Evolutionary conservation across 257 asterid genomes (phyloP).

Genomic region (Solanum sejunctum): DNA sequence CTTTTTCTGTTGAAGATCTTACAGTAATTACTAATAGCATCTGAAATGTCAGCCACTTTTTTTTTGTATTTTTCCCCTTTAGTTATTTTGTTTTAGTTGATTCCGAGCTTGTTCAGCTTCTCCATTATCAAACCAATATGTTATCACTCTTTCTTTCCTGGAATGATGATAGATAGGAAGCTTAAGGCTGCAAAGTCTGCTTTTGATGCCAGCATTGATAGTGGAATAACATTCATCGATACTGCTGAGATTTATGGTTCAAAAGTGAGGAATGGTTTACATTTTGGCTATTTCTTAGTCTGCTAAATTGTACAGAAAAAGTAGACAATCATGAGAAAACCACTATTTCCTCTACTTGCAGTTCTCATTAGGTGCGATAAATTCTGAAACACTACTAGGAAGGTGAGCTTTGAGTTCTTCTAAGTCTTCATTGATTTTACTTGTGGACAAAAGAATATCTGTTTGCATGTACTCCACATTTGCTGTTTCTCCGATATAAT

Average conservation of each 20-base stretch:
- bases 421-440: neutral
- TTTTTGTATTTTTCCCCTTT: neutral
- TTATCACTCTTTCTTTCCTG: neutral
- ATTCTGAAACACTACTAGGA: conserved; percentile 86
- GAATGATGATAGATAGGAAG: conserved; percentile 46
- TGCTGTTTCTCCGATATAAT: no score
- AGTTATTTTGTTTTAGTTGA: neutral
- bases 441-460: neutral
- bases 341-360: conserved; percentile 18
- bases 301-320: neutral
- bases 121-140: neutral
- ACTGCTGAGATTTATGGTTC: conserved; percentile 95
- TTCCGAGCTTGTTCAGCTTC: neutral
- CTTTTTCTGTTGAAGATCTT: neutral
- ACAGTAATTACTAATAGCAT: neutral
- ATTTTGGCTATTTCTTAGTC: neutral
- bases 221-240: conserved; percentile 73
- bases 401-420: conserved; percentile 29
- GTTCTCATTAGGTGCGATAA: conserved; percentile 81
- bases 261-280: conserved; percentile 33
- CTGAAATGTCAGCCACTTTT: neutral
- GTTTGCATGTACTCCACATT: neutral
- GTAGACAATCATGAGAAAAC: neutral
- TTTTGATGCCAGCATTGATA: conserved; percentile 63
- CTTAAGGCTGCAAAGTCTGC: conserved; percentile 82